Percentiles rank a stretch among this genome's conserved stretches.
Conservation (phyloP, 345 rosid genomes). For the Gynandropsis gynandra region DNA sequence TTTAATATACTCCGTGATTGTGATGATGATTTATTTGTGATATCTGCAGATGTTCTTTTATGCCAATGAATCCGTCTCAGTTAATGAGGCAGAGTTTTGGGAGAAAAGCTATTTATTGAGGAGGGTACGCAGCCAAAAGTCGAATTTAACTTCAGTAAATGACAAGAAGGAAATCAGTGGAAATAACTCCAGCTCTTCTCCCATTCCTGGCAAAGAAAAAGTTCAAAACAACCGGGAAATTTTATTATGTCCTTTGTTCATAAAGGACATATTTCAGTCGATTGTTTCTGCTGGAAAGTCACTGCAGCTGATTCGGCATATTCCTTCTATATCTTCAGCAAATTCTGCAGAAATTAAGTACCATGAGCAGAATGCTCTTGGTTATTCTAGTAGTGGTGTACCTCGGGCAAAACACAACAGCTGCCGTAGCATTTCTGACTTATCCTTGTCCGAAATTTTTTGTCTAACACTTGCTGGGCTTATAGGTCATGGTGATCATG, state of each 20-base stretch:
- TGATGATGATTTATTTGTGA: constrained; percentile 11
- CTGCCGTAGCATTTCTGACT: constrained; percentile 37
- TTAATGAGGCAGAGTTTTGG: constrained; percentile 83
- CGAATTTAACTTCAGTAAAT: constrained; percentile 31
- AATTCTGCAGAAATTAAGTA: constrained; percentile 29
- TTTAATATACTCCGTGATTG: constrained; percentile 10
- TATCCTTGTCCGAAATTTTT: constrained; percentile 74
- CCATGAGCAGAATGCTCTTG: constrained; percentile 27
- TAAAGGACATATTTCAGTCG: constrained; percentile 66
- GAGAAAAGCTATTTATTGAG: constrained; percentile 77
- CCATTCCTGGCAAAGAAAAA: constrained; percentile 43
- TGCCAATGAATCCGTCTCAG: constrained; percentile 54
- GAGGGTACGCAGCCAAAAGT: constrained; percentile 32
- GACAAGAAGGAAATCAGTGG: constrained; percentile 41
- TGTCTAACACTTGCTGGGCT: constrained; percentile 73
- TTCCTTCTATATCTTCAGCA: constrained; percentile 37
- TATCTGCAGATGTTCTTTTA: constrained; percentile 66
- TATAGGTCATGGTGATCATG: constrained; percentile 68
- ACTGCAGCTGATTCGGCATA: constrained; percentile 71
- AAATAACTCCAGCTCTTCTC: constrained; percentile 35
- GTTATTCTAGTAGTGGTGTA: constrained; percentile 22
- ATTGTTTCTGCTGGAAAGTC: constrained; percentile 97
- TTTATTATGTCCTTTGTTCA: constrained; percentile 61
- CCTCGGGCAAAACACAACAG: constrained; percentile 8
- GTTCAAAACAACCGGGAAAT: constrained; percentile 38